Base-by-base conservation (phyloP, 2,329 filamentous ascomycete genomes). In the Reticulascus tulasneorum region DNA sequence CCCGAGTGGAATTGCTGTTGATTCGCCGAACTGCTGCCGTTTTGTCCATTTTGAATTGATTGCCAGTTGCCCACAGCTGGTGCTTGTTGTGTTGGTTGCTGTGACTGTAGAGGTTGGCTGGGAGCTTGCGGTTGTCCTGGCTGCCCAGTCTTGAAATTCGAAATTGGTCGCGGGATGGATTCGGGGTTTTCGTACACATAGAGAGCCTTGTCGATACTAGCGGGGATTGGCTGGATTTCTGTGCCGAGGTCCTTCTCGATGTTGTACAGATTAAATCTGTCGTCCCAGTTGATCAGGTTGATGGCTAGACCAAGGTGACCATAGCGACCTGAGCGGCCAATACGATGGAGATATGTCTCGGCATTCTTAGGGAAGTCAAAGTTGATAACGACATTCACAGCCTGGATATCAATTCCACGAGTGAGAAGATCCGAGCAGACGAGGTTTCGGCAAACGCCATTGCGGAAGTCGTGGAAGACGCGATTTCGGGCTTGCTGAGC, bases 311-410 rank as follows among this genome's bases (percentile, higher is more conserved):
- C 93, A 56, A 97, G 76, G 66, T 98, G 93, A 48, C 93, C 93
- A 59, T 95, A 98, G 48, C 93, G 87, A 49, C 93, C 93, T 33
- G 93, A 98, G 58, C 93, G 87, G 71, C 93, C 93, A 59, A 98
- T 98, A 50, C 93, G 88, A 67, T 98, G 93, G 39, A 98, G 81
- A 59, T 98, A 98, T 0, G 93, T 98, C 67, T 98, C 93, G 12
- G 93, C 94, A 55, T 98, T 98, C 71, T 98, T 98, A 36, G 93
- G 93, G 62, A 98, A 98, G 57, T 98, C 93, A 56, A 98, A 98
- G 71, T 98, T 98, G 78, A 98, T 98, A 59, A 98, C 93, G 37
- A 98, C 93, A 53, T 98, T 98, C 56, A 98, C 93, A 35, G 93
- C 93, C 65, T 98, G 93, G 48, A 98, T 98, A 67, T 98, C 93